Conservation (phyloP, 176 grass and related monocot species). For the Rhynchospora tenuis region DNA sequence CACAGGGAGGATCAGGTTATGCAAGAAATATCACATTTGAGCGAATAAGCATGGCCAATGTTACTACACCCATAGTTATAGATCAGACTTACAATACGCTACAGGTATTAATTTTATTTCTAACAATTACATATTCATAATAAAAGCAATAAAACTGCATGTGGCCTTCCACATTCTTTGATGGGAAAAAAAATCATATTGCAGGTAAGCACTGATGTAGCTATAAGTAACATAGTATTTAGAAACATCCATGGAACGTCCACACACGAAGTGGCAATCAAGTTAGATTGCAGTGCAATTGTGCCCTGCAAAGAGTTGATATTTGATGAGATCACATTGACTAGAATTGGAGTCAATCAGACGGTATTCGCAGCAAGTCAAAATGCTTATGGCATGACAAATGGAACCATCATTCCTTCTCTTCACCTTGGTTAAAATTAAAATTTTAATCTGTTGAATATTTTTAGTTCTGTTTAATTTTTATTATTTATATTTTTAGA, state of each 20-base stretch:
- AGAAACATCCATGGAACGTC: conserved; percentile 45
- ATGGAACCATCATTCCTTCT: conserved; percentile 30
- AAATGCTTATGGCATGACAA: conserved; percentile 39
- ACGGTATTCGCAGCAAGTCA: neutral
- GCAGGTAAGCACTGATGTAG: conserved; percentile 36
- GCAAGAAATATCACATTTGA: conserved; percentile 42
- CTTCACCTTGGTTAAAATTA: conserved; percentile 15
- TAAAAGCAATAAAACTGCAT: neutral
- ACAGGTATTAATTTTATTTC: neutral
- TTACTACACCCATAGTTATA: conserved; percentile 45
- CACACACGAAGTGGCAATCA: conserved; percentile 21
- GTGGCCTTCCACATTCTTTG: neutral
- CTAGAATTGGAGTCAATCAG: conserved; percentile 4
- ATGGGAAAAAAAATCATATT: too few relatives aligned
- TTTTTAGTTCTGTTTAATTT: neutral
- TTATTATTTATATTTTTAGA: neutral
- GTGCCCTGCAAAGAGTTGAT: conserved; percentile 34
- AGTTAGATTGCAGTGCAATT: conserved; percentile 37
- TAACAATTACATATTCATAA: neutral
- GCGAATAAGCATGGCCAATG: conserved; percentile 33
- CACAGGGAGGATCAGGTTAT: conserved; percentile 48
- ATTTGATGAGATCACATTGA: conserved; percentile 34
- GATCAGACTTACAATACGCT: conserved; percentile 52
- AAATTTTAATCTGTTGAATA: neutral
- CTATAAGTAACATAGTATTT: conserved; percentile 35